These are phyloP conservation scores for Blastocrithidia nonstop DNA, from an alignment of 208 protist species.

Conservation along the genomic window DNA sequence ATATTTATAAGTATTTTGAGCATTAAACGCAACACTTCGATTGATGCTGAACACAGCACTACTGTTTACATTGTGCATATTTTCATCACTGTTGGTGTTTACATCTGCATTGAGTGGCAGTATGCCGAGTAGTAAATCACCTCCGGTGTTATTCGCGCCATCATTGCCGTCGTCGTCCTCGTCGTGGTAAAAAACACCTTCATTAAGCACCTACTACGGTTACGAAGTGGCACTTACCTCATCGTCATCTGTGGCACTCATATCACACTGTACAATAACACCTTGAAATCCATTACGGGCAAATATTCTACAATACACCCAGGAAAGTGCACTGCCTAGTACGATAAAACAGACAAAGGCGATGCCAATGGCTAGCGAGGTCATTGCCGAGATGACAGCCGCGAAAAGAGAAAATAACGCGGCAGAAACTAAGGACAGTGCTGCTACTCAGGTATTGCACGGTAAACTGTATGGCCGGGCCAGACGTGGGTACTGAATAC, in stretches of 20 bases:
- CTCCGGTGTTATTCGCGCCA: constrained; percentile 7
- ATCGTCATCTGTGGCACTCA: constrained; percentile 12
- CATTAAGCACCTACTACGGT: constrained; percentile 8
- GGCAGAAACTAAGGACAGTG: constrained; percentile 36
- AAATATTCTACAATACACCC: constrained; percentile 57
- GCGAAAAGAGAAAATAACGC: constrained; percentile 45
- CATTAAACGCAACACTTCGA: too few relatives aligned
- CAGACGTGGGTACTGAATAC: constrained; percentile 58
- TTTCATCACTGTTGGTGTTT: neutral
- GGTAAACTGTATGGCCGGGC: constrained; percentile 57
- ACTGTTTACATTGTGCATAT: too few relatives aligned
- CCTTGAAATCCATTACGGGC: constrained; percentile 65
- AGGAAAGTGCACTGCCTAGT: constrained; percentile 29
- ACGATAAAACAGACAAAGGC: constrained; percentile 39
- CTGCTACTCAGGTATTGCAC: constrained; percentile 35
- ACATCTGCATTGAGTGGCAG: constrained; percentile 9
- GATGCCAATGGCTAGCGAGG: constrained; percentile 38
- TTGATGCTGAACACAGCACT: too few relatives aligned
- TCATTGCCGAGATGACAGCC: constrained; percentile 43
- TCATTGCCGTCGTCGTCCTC: constrained; percentile 7
- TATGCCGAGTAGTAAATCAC: constrained; percentile 41
- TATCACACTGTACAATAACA: constrained; percentile 57
- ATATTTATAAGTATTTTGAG: constrained; percentile 2
- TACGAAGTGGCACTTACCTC: constrained; percentile 2
- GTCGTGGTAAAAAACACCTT: constrained; percentile 51